Evolutionary conservation across 805 yeast species (phyloP).

Genomic region (Dipodascus albidus): DNA sequence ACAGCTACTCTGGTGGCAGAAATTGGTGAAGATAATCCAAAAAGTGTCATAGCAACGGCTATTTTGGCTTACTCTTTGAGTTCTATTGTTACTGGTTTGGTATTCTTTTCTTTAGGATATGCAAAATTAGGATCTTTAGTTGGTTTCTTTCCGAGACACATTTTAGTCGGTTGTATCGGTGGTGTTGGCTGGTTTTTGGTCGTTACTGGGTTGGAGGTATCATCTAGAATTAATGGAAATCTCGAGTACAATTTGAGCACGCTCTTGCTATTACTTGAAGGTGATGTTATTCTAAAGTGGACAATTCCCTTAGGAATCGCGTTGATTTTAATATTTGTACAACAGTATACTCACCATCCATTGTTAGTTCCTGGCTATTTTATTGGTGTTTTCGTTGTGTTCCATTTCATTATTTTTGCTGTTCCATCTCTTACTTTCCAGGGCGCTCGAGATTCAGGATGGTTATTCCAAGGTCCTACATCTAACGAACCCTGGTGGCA

Average conservation of each 20-base stretch:
- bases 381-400: conserved; percentile 53
- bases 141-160: conserved; percentile 93
- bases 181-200: conserved; percentile 93
- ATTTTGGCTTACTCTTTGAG: conserved; percentile 75
- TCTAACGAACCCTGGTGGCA: conserved; percentile 76
- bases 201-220: conserved; percentile 84
- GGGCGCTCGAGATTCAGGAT: conserved; percentile 59
- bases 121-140: conserved; percentile 74
- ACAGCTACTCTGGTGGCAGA: conserved; percentile 55
- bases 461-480: conserved; percentile 66
- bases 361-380: conserved; percentile 73
- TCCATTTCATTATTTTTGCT: conserved; percentile 55
- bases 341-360: conserved; percentile 54
- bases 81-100: conserved; percentile 75
- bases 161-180: conserved; percentile 93
- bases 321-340: conserved; percentile 44
- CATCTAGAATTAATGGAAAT: conserved; percentile 70
- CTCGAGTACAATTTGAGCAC: conserved; percentile 53
- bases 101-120: conserved; percentile 67
- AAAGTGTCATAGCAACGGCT: conserved; percentile 67
- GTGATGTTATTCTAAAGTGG: conserved; percentile 51
- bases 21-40: conserved; percentile 37
- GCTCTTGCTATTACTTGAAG: conserved; percentile 8
- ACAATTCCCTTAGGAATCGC: conserved; percentile 58
- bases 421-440: conserved; percentile 57